These are phyloP conservation scores for Fusarium lateritium DNA, from an alignment of 2,329 filamentous ascomycete genomes.

Conservation along the genomic window DNA sequence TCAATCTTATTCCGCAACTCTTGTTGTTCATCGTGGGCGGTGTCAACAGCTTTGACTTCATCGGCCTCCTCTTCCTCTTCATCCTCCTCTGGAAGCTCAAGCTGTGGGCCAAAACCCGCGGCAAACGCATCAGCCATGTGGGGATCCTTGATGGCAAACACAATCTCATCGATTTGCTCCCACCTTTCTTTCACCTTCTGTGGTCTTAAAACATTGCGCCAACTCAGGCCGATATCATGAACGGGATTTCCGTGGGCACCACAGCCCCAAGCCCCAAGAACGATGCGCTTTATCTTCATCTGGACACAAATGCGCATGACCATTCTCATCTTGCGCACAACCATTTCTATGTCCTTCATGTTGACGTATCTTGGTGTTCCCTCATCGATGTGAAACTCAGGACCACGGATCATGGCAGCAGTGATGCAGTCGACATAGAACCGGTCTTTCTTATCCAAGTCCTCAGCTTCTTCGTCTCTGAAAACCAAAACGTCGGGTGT, in stretches of 20 bases:
- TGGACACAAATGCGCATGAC: slow-evolving; percentile 67
- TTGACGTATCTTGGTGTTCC: slow-evolving; percentile 57
- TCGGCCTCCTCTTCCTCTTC: not conserved
- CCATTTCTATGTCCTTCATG: slow-evolving; percentile 65
- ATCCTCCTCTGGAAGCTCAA: slow-evolving; percentile 6
- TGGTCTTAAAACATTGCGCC: slow-evolving; percentile 55
- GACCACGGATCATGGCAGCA: slow-evolving; percentile 71
- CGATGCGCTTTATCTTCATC: slow-evolving; percentile 63
- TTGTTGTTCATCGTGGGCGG: slow-evolving; percentile 4
- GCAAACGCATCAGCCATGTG: slow-evolving; percentile 68
- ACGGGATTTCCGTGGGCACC: slow-evolving; percentile 75
- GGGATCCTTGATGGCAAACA: slow-evolving; percentile 71
- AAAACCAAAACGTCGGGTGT: slow-evolving; percentile 74
- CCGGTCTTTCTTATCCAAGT: slow-evolving; percentile 62
- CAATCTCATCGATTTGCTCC: slow-evolving; percentile 58
- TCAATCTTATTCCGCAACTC: slow-evolving; percentile 36
- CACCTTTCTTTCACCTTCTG: slow-evolving; percentile 34
- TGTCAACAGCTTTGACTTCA: not conserved
- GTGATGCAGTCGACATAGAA: slow-evolving; percentile 72
- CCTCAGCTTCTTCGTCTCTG: slow-evolving; percentile 53
- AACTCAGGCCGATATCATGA: slow-evolving; percentile 69
- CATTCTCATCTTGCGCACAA: slow-evolving; percentile 68
- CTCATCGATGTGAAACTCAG: slow-evolving; percentile 61
- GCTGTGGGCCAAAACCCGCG: slow-evolving; percentile 59
- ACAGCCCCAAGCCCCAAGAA: slow-evolving; percentile 76